Base-by-base conservation (phyloP, 768 basidiomycete genomes). In the Serendipita vermifera region DNA sequence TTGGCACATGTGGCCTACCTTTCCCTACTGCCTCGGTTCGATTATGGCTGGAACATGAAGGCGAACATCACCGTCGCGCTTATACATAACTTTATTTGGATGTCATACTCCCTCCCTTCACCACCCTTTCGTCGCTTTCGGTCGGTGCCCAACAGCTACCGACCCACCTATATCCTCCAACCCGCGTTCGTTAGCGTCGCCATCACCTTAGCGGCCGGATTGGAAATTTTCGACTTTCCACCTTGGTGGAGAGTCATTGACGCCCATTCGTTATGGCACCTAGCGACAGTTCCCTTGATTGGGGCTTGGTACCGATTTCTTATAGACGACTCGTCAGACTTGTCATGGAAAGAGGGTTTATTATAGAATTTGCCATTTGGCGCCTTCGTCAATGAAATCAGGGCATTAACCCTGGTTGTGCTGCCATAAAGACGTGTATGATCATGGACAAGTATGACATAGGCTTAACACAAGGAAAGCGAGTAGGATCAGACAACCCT, bases 231-330 rank as follows among this genome's bases (percentile, higher is more conserved):
- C 60, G 94, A 99, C 65, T 98, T 98, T 64, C 79, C 91, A 0
- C 87, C 91, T 0, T 74, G 82, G 68, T 63, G 65, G 15, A 68
- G 91, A 29, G 66, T 81, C 4, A 72, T 97, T 17, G 94, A 98
- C 65, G 91, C 93, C 0, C 96, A 97, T 67, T 76, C 90, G 2
- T 69, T 98, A 15, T 98, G 94, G 96, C 94, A 99, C 68, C 72
- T 86, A 5, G 75, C 80, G 3, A 99, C 94, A 0, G 83, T 77
- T 0, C 83, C 84, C 0, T 78, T 98, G 31, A 79, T 82, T 3
- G 64, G 76, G 41, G 73, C 78, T 41, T 97, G 94, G 92, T 98
- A 94, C 63, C 71, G 76, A n/a, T 93, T 94, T 62, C 67, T 93
- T 29, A 65, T 85, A 4, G 67, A 79, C 61, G 92, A 94, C 66